phyloP scores from a whole-genome alignment of 2,329 filamentous ascomycete species.

The Fusarium odoratissimum region DNA sequence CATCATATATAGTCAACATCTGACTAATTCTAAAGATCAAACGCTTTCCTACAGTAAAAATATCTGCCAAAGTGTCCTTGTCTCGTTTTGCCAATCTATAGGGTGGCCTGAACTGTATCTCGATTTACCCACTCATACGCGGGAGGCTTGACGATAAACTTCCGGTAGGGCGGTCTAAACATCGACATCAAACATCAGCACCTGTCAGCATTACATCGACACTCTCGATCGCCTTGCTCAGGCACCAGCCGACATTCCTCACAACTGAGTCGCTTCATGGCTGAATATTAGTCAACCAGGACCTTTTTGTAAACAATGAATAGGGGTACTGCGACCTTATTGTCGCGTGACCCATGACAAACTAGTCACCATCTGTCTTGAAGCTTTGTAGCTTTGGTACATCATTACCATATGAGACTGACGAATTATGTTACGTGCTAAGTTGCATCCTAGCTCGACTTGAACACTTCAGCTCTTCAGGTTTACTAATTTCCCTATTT shows the following conservation, averaged over 20 bases:
- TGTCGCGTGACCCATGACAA: neutral
- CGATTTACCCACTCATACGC: neutral
- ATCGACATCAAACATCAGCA: neutral
- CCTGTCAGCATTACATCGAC: neutral
- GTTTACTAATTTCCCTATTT: rapidly evolving
- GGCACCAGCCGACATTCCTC: rapidly evolving
- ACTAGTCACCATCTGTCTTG: neutral
- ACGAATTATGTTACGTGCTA: rapidly evolving
- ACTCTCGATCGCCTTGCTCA: rapidly evolving
- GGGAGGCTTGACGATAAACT: slow-evolving; percentile 1
- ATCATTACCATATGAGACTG: rapidly evolving
- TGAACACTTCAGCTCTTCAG: rapidly evolving
- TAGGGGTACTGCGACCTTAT: neutral
- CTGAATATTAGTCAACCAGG: rapidly evolving
- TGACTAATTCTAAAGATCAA: rapidly evolving
- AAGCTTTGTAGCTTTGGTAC: rapidly evolving
- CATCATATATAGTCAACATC: rapidly evolving
- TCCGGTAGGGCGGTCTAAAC: neutral
- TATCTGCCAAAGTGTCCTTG: rapidly evolving
- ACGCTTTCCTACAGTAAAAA: too few relatives aligned
- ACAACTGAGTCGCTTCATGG: rapidly evolving
- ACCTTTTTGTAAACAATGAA: neutral
- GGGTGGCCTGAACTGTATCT: neutral
- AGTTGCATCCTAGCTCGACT: rapidly evolving
- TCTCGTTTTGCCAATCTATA: neutral